Conservation (phyloP, 495 filamentous ascomycete species). For the Lentithecium fluviatile region DNA sequence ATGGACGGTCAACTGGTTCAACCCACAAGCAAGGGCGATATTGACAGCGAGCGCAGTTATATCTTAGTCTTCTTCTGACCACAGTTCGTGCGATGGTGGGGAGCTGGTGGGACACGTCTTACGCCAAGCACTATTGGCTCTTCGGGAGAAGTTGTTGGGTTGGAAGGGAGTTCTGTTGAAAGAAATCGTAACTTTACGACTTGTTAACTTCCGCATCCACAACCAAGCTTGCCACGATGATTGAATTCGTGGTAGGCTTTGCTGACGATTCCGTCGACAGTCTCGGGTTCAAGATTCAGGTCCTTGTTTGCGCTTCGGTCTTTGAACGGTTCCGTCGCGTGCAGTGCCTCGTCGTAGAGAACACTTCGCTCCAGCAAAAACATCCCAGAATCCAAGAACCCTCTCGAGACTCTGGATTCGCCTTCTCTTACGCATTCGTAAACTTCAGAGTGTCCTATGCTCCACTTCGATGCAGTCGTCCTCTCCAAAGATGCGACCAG, state of each 20-base stretch:
- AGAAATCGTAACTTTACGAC: no score
- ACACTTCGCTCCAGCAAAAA: slow-evolving; percentile 37
- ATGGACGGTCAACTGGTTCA: not conserved
- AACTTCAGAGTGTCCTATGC: slow-evolving; percentile 18
- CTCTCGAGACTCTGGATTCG: slow-evolving; percentile 28
- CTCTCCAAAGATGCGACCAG: slow-evolving; percentile 23
- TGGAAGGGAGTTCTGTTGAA: no score
- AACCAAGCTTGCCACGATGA: slow-evolving; percentile 26
- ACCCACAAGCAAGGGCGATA: not conserved
- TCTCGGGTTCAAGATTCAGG: slow-evolving; percentile 27
- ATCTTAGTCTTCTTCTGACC: not conserved
- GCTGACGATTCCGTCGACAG: slow-evolving; percentile 23
- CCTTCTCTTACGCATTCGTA: slow-evolving; percentile 36
- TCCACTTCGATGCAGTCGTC: slow-evolving; percentile 26
- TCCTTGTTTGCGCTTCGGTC: slow-evolving; percentile 17
- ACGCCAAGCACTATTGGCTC: no score
- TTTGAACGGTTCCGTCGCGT: slow-evolving; percentile 19
- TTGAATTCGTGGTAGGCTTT: slow-evolving; percentile 21
- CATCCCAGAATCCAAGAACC: slow-evolving; percentile 32
- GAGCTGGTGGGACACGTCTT: no score
- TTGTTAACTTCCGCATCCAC: slow-evolving; percentile 15
- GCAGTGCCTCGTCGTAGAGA: slow-evolving; percentile 31
- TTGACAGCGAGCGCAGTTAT: not conserved
- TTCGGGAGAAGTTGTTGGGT: no score
- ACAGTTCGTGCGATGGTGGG: no score